Percentiles rank a stretch among this genome's conserved stretches.
Conservation (phyloP, 495 filamentous ascomycete species). For the Penicillium riverlandense region DNA sequence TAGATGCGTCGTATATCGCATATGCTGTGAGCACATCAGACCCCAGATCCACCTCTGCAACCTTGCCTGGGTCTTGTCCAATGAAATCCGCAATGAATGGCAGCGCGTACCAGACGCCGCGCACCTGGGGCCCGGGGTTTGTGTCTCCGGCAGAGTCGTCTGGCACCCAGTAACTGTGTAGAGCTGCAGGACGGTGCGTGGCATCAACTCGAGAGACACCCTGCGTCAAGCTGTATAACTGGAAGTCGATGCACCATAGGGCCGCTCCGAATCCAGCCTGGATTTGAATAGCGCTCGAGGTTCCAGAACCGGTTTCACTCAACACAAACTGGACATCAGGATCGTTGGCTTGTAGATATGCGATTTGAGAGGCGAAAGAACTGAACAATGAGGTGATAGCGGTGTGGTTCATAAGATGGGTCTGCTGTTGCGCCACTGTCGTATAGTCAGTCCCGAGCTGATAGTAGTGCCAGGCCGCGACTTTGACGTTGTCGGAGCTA, state of each 20-base stretch:
- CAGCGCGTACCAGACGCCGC: conserved; percentile 6
- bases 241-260: conserved; percentile 12
- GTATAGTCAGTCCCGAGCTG: conserved; percentile 2
- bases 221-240: conserved; percentile 4
- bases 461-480: conserved; percentile 17
- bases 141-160: conserved; percentile 1
- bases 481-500: conserved; percentile 7
- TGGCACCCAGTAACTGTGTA: conserved; percentile 10
- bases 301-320: conserved; percentile 4
- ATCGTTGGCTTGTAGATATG: background rate
- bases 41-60: conserved; percentile 3
- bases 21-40: conserved; percentile 13
- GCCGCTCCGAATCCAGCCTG: conserved; percentile 7
- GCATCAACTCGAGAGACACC: conserved; percentile 7
- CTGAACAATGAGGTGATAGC: conserved; percentile 9
- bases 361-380: background rate
- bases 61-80: conserved; percentile 5
- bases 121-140: conserved; percentile 2
- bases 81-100: conserved; percentile 12
- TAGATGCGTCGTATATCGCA: conserved; percentile 13
- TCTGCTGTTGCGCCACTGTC: too few relatives aligned
- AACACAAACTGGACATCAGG: conserved; percentile 4
- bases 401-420: conserved; percentile 14
- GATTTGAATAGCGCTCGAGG: background rate
- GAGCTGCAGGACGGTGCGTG: conserved; percentile 6